These are phyloP conservation scores for Phytophthora vignae DNA, from an alignment of 352 stramenopile genomes.

Conservation along the genomic window DNA sequence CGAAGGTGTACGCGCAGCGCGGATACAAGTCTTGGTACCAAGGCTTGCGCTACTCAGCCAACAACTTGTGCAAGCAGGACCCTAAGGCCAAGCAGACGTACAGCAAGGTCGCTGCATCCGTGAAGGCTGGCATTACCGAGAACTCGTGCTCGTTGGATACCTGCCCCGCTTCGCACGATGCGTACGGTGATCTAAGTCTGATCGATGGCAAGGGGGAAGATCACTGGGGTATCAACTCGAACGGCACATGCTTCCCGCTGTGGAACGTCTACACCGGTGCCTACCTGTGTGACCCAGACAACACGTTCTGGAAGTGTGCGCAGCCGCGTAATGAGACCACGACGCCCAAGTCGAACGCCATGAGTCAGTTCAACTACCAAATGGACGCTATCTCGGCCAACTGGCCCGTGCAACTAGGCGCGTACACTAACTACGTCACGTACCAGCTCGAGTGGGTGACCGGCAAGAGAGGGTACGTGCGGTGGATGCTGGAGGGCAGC, in stretches of 20 bases:
- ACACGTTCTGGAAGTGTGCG: constrained; percentile 42
- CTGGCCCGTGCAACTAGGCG: constrained; percentile 69
- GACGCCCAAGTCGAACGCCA: constrained; percentile 55
- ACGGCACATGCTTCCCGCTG: constrained; percentile 55
- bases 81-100: constrained; percentile 39
- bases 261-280: constrained; percentile 55
- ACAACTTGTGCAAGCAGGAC: constrained; percentile 50
- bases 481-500: constrained; percentile 69
- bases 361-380: constrained; percentile 46
- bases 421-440: constrained; percentile 62
- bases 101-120: constrained; percentile 25
- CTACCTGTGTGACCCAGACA: constrained; percentile 60
- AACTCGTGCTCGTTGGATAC: constrained; percentile 48
- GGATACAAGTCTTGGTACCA: constrained; percentile 66
- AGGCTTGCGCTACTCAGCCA: constrained; percentile 58
- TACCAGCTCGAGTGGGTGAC: constrained; percentile 46
- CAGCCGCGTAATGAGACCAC: constrained; percentile 50
- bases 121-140: constrained; percentile 46
- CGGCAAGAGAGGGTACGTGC: constrained; percentile 44
- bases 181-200: constrained; percentile 47
- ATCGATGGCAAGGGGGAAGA: constrained; percentile 43
- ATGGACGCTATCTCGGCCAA: constrained; percentile 66
- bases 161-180: constrained; percentile 58
- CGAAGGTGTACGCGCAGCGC: constrained; percentile 29
- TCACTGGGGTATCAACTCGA: constrained; percentile 66